Base-by-base conservation (phyloP, 371 early-diverging fungal genomes). In the Batkoa obscura region DNA sequence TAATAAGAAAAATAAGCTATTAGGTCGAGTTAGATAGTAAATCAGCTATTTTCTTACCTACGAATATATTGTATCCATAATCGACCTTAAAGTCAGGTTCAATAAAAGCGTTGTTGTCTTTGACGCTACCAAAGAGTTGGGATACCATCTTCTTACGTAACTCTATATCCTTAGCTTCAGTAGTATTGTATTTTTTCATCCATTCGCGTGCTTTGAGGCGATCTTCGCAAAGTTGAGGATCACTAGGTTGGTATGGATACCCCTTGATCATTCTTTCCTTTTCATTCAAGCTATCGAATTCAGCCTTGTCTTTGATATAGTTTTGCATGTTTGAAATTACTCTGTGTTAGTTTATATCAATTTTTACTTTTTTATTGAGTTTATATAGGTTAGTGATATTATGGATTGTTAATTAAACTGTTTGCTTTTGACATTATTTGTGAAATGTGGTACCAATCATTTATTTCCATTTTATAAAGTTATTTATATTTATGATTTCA, bases 1-100 rank as follows among this genome's bases (percentile, higher is more conserved):
- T 23, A 23, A 23, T 23, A 23, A 23, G 23, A 23, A 23, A 23
- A 23, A 23, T 23, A 23, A 23, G 23, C 23, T 23, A 23, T 23
- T 23, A 23, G 23, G 23, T 23, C 23, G 23, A 23, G 23, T 23
- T 23, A 23, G 23, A 23, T 23, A 23, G 23, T 23, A 23, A 23
- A 23, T 23, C 23, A 23, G 23, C 23, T 23, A 23, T 23, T 23
- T 23, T 23, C 23, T 78, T 62, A 41, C 87, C 88, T 13, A 87
- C 58, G 32, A 62, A 68, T 36, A 81, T 83, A 66, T 88, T 86
- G 54, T 59, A 72, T 8, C 86, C 84, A 58, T 80, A 83, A 63
- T 89, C 92, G 51, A 71, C 72, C 43, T 64, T 66, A 37, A 86
- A 74, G 12, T 76, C 79, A 4, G 72, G 71, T 55, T 81, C 79